phyloP scores from a whole-genome alignment of 495 filamentous ascomycete genomes.

The Letharia lupina region DNA sequence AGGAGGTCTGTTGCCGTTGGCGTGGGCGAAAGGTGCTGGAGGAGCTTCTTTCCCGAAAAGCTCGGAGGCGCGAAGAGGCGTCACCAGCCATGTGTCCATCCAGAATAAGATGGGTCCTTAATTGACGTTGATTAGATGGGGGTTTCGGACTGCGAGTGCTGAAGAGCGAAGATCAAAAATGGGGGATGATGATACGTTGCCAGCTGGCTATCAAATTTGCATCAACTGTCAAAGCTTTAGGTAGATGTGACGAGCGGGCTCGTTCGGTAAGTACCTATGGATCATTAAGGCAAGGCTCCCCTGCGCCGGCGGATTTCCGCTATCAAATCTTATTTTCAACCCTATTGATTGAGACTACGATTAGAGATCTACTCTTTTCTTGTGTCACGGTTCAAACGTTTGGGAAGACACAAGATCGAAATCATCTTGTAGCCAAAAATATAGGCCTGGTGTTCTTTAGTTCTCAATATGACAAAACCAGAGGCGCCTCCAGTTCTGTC shows the following conservation, averaged over 20 bases:
- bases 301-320: not conserved
- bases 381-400: not conserved
- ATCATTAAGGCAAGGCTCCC: not conserved
- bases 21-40: conserved; percentile 4
- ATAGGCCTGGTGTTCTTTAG: not conserved
- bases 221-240: not conserved
- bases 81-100: not conserved
- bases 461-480: not conserved
- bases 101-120: not conserved
- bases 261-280: not conserved
- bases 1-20: conserved; percentile 1
- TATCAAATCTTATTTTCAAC: not conserved
- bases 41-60: conserved; percentile 7
- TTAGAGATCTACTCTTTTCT: not conserved
- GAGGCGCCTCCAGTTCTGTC: conserved; percentile 66
- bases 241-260: too few relatives aligned
- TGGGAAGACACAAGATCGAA: not conserved
- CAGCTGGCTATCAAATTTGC: not conserved
- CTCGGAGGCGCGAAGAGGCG: conserved; percentile 8
- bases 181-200: not conserved
- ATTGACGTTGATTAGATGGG: not conserved
- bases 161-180: not conserved
- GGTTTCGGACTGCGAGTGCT: not conserved
- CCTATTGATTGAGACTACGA: not conserved
- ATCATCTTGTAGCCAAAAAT: not conserved